Evolutionary conservation across 2,329 filamentous ascomycete species (phyloP).

Genomic region (Diplodia intermedia): DNA sequence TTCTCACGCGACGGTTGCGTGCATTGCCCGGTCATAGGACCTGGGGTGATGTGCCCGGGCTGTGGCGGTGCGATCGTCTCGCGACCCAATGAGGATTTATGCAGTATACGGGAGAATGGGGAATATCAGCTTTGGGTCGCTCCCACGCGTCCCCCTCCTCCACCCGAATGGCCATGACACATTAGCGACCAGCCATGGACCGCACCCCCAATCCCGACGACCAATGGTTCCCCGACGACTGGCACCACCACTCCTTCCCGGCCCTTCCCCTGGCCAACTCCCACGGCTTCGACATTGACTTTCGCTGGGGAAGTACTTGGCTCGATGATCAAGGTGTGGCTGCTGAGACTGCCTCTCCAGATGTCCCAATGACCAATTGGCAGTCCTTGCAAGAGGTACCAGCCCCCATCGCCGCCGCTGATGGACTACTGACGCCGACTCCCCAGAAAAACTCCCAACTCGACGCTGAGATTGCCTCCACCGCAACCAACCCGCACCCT

Average conservation of each 20-base stretch:
- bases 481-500: background rate
- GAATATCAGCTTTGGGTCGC: constrained; percentile 2
- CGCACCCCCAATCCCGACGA: background rate
- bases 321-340: background rate
- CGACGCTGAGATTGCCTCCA: background rate
- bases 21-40: background rate
- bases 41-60: background rate
- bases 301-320: constrained; percentile 4
- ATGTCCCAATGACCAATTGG: constrained; percentile 3
- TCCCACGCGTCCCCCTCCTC: background rate
- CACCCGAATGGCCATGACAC: background rate
- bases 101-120: constrained; percentile 4
- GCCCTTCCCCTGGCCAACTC: background rate
- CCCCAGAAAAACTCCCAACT: background rate
- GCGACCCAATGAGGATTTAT: background rate
- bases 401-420: no score
- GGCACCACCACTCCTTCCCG: background rate
- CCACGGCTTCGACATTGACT: constrained; percentile 4
- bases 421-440: background rate
- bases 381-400: background rate
- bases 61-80: background rate
- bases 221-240: background rate
- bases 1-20: constrained; percentile 4
- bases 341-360: background rate
- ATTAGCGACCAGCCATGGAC: background rate